Evolutionary conservation across 441 rosid genomes (phyloP).

Genomic region (Arabidopsis hybrid): DNA sequence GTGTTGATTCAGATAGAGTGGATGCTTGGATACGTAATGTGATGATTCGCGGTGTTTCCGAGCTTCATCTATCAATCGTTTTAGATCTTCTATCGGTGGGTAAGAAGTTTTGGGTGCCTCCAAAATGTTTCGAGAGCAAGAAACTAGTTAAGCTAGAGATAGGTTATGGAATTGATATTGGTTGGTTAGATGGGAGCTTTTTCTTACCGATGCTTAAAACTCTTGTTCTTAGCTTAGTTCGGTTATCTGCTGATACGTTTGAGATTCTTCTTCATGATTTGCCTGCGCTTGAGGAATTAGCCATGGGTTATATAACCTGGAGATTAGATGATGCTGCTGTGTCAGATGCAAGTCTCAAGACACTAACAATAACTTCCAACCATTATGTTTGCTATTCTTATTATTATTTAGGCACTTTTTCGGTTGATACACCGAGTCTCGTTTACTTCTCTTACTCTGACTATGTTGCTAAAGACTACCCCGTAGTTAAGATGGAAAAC

Average conservation of each 20-base stretch:
- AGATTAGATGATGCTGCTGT: too few relatives aligned
- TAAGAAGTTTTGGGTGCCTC: too few relatives aligned
- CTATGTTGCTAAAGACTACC: neutral
- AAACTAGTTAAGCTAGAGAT: neutral
- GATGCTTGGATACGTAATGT: too few relatives aligned
- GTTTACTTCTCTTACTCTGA: neutral
- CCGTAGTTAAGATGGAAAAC: neutral
- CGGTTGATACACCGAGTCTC: slow-evolving; percentile 15
- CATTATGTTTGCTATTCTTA: too few relatives aligned
- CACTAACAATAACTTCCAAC: neutral
- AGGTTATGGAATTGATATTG: neutral
- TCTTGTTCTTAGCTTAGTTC: neutral
- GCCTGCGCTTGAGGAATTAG: too few relatives aligned
- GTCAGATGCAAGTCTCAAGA: too few relatives aligned
- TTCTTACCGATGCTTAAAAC: neutral
- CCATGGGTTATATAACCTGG: too few relatives aligned
- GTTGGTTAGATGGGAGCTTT: neutral
- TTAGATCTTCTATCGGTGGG: too few relatives aligned
- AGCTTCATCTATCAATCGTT: too few relatives aligned
- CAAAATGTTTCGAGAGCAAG: neutral
- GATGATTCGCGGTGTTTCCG: too few relatives aligned
- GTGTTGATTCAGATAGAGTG: too few relatives aligned
- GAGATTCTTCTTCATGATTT: neutral
- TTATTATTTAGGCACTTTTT: neutral
- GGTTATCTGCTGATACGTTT: neutral